A percentile compares a stretch with the other conserved stretches of the same genome.
Conservation (phyloP, 108 stramenopile species). For the Aurantiochytrium sp. region DNA sequence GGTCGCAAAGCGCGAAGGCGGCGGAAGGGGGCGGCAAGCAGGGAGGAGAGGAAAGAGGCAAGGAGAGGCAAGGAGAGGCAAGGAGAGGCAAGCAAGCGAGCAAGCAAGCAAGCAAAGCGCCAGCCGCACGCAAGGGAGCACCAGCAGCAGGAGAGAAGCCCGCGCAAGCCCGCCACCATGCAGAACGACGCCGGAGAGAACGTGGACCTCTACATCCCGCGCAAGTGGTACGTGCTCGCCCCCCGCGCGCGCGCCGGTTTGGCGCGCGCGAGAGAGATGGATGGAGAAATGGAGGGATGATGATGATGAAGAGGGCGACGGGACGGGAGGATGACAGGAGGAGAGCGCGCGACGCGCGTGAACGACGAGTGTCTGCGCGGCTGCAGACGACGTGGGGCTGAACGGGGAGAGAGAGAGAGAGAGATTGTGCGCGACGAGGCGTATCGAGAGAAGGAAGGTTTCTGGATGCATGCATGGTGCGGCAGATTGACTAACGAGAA, state of each 20-base stretch:
- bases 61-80: neutral
- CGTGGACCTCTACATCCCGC: conserved; percentile 94
- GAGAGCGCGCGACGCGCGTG: too few relatives aligned
- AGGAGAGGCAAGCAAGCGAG: neutral
- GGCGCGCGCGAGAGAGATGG: neutral
- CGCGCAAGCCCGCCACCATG: conserved; percentile 47
- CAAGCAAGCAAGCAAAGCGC: neutral
- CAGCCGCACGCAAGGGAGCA: too few relatives aligned
- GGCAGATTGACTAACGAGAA: too few relatives aligned
- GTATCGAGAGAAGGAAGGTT: too few relatives aligned
- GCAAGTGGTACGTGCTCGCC: conserved; percentile 64
- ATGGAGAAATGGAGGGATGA: neutral
- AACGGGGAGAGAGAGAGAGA: too few relatives aligned
- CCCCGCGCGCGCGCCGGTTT: neutral
- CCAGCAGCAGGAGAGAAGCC: too few relatives aligned
- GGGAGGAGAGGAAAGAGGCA: neutral
- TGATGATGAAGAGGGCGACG: neutral
- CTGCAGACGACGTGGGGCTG: too few relatives aligned
- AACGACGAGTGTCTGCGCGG: too few relatives aligned
- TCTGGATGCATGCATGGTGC: too few relatives aligned
- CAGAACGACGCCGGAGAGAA: conserved; percentile 90
- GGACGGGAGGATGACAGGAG: too few relatives aligned
- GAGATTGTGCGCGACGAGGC: too few relatives aligned
- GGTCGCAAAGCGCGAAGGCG: neutral
- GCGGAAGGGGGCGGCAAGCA: neutral